Evolutionary conservation across 768 basidiomycete species (phyloP).

Genomic region (Suillus alpinus): DNA sequence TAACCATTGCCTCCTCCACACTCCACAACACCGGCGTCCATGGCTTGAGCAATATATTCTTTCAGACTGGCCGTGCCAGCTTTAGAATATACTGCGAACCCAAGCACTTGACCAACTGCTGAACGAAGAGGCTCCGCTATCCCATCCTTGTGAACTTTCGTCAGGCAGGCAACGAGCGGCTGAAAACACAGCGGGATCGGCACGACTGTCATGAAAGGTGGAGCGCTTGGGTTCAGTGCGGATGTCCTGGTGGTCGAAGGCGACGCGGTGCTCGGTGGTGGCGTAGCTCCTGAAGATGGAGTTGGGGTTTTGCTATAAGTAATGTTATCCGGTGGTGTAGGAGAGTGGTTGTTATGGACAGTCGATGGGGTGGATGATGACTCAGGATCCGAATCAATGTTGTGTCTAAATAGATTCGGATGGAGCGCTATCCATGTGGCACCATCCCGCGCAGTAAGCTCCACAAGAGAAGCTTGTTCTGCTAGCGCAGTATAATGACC

Average conservation of each 20-base stretch:
- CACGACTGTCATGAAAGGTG: not conserved
- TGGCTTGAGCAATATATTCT: constrained; percentile 40
- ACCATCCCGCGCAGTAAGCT: constrained; percentile 16
- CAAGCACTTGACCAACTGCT: constrained; percentile 32
- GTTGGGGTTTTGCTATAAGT: not conserved
- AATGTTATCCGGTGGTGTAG: too few relatives aligned
- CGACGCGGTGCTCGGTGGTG: too few relatives aligned
- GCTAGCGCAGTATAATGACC: constrained; percentile 26
- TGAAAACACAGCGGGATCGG: constrained; percentile 17
- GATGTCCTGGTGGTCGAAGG: fast-evolving
- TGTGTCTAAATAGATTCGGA: constrained; percentile 5
- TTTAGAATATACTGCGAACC: constrained; percentile 32
- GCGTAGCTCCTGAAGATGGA: not conserved
- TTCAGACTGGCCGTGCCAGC: constrained; percentile 41
- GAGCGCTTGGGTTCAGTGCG: not conserved
- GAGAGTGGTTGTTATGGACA: not conserved
- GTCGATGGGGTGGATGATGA: constrained; percentile 16
- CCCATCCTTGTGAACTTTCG: constrained; percentile 31
- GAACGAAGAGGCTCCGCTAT: constrained; percentile 35
- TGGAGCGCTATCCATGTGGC: constrained; percentile 29
- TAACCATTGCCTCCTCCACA: constrained; percentile 36
- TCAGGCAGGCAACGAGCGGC: constrained; percentile 33
- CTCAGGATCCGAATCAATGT: not conserved
- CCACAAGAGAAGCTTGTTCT: constrained; percentile 22
- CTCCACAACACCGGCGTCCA: constrained; percentile 36